Evolutionary conservation across 345 rosid species (phyloP), one percentile per base, ranked within the genome.

Genomic region (Theobroma cacao): DNA sequence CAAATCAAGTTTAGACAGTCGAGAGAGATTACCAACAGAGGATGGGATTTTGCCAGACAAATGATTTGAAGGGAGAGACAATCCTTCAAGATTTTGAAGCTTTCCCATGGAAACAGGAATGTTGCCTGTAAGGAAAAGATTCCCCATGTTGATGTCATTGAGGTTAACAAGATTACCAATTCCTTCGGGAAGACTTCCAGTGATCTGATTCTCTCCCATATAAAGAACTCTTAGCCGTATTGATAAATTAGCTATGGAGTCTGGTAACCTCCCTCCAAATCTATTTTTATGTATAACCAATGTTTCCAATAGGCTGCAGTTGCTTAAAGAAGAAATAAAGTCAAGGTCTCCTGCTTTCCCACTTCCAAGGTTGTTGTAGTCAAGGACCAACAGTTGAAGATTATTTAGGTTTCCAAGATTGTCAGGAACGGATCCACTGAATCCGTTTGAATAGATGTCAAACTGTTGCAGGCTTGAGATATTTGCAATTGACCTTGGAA

Each of bases 401-500:
- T 26, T 15, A 1, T 69, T 28, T 59, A 79, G 38, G 24, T 4
- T 34, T 7, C 72, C 80, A 11, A 85, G n/a, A 31, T 64, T 45
- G n/a, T 36, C 58, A 0, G 75, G 78, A 0, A 83, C 40, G n/a
- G 28, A 31, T 4, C 84, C 86, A 9, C 55, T 59, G 45, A 80
- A 30, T 13, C 1, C 28, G 20, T 80, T 82, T 1, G 0, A 8
- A 2, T 5, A 0, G 8, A 79, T 11, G 9, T 26, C 0, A 30
- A 84, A 1, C 0, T 0, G 0, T 3, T 20, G 28, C 1, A 84
- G 68, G 5, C 74, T 60, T 13, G 86, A 81, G 1, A 77, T 79
- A 77, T 86, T 86, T 15, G 82, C 53, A 12, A 86, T 12, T 4
- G 85, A 74, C 28, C 18, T 12, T 63, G 85, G 85, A 40, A 85